Evolutionary conservation across 345 rosid species (phyloP).

Genomic region (Bretschneidera sinensis): DNA sequence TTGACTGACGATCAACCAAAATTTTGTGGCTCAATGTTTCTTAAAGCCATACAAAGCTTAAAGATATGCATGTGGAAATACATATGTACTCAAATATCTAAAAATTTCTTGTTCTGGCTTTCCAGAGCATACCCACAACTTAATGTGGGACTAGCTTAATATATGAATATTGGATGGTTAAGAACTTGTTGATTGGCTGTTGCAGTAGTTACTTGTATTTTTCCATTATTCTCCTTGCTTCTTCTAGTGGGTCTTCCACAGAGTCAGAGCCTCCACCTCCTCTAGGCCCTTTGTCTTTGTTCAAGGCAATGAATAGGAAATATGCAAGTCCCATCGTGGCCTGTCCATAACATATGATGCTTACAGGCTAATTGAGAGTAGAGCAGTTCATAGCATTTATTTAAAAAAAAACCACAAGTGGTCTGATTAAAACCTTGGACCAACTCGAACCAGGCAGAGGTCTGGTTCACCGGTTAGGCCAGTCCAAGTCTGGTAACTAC

Average conservation of each 20-base stretch:
- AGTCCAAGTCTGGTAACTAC: no score
- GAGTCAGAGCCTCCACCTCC: constrained; percentile 35
- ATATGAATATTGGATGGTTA: not conserved
- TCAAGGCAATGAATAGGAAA: constrained; percentile 74
- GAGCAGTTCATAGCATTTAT: no score
- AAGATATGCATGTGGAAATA: not conserved
- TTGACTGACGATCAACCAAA: no score
- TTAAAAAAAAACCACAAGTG: no score
- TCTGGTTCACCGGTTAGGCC: no score
- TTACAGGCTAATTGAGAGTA: not conserved
- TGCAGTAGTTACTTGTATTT: constrained; percentile 57
- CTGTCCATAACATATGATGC: constrained; percentile 28
- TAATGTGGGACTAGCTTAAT: not conserved
- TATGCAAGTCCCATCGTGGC: constrained; percentile 90
- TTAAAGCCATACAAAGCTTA: no score
- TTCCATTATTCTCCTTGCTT: constrained; percentile 92
- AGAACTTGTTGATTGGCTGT: not conserved
- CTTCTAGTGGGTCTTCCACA: constrained; percentile 52
- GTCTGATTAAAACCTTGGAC: no score
- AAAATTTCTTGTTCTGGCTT: not conserved
- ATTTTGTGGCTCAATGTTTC: no score
- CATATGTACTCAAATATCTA: not conserved
- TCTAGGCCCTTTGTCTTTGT: constrained; percentile 64
- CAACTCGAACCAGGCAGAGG: no score
- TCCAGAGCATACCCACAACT: not conserved